Conservation (phyloP, 2,329 filamentous ascomycete genomes). For the Claviceps citrina region DNA sequence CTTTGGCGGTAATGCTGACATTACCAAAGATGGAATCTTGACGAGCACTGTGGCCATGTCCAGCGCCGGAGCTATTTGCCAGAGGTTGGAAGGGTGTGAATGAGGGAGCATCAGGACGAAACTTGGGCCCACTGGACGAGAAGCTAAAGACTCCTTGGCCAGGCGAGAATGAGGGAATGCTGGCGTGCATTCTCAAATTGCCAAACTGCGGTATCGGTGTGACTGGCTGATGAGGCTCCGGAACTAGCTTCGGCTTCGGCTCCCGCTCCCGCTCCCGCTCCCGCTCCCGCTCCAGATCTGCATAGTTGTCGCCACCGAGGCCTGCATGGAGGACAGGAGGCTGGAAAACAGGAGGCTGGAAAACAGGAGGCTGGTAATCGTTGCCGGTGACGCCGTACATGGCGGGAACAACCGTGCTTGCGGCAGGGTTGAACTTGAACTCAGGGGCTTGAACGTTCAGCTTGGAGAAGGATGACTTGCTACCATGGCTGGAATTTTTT, state of each 20-base stretch:
- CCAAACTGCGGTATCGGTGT: constrained; percentile 19
- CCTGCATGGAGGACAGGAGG: constrained; percentile 31
- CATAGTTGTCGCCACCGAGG: constrained; percentile 2
- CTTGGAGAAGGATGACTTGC: constrained; percentile 57
- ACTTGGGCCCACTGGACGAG: constrained; percentile 48
- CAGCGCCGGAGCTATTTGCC: constrained; percentile 29
- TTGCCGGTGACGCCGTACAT: constrained; percentile 34
- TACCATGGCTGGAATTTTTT: constrained; percentile 39
- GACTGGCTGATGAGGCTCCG: constrained; percentile 7
- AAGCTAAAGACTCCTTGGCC: constrained; percentile 51
- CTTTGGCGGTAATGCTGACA: constrained; percentile 46
- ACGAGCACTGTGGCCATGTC: constrained; percentile 27
- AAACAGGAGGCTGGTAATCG: too few relatives aligned
- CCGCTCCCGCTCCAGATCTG: neutral
- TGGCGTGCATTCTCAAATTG: constrained; percentile 46
- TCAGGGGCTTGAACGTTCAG: constrained; percentile 82
- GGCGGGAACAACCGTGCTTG: constrained; percentile 31
- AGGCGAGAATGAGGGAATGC: constrained; percentile 58
- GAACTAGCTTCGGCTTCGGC: neutral
- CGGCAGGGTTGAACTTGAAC: constrained; percentile 59
- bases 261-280: neutral
- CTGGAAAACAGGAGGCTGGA: constrained; percentile 31
- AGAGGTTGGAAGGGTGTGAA: constrained; percentile 50
- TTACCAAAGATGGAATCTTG: constrained; percentile 50
- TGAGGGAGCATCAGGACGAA: constrained; percentile 60